phyloP scores from a whole-genome alignment of 2,329 filamentous ascomycete genomes.

The Fusarium brachygibbosum region DNA sequence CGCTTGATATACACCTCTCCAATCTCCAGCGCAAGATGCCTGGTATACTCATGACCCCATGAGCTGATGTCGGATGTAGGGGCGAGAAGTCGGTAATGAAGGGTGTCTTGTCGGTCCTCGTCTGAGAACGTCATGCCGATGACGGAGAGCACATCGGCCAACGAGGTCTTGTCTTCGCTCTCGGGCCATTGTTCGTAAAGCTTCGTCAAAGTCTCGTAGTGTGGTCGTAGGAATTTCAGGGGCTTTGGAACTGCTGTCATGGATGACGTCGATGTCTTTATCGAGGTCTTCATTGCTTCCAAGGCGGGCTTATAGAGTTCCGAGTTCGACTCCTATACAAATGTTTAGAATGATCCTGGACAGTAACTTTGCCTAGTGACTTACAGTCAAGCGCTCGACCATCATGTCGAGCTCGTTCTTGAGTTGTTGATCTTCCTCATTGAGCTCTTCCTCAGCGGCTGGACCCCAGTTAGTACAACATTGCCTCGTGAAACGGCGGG shows the following conservation, averaged over 20 bases:
- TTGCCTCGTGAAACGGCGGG: conserved; percentile 22
- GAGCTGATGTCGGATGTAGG: conserved; percentile 93
- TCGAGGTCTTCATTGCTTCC: conserved; percentile 97
- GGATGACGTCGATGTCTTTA: conserved; percentile 98
- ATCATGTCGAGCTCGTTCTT: conserved; percentile 99
- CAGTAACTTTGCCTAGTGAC: conserved; percentile 28
- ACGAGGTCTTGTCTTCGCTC: conserved; percentile 85
- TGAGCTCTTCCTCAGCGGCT: conserved; percentile 83
- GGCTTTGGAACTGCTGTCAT: conserved; percentile 99
- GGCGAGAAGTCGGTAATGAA: conserved; percentile 93
- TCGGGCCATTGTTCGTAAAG: conserved; percentile 91
- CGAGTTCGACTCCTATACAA: conserved; percentile 80
- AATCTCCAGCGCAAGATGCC: conserved; percentile 95
- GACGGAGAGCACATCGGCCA: conserved; percentile 96
- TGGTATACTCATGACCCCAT: conserved; percentile 98
- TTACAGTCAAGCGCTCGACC: conserved; percentile 91
- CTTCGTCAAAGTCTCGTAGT: conserved; percentile 90
- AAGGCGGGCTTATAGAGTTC: conserved; percentile 92
- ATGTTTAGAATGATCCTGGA: conserved; percentile 30
- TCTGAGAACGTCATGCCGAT: conserved; percentile 99
- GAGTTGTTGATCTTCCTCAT: conserved; percentile 96
- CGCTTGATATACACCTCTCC: conserved; percentile 93
- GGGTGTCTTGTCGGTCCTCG: conserved; percentile 93
- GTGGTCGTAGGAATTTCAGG: conserved; percentile 95
- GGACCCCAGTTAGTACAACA: conserved; percentile 41